Conservation (phyloP, 257 asterid species). For the Capsicum baccatum region DNA sequence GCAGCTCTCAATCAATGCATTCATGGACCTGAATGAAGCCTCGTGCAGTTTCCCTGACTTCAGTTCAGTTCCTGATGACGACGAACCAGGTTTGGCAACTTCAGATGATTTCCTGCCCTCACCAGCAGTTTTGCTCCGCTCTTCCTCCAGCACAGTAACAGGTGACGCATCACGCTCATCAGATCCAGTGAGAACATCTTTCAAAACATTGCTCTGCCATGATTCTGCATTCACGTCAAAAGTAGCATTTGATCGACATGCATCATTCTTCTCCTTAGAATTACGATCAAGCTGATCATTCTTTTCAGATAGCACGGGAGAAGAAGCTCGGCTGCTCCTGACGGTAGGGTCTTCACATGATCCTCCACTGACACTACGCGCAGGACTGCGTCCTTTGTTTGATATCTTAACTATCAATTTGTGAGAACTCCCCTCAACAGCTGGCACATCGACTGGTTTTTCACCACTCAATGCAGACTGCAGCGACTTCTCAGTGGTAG, state of each 20-base stretch:
- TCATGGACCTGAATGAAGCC: conserved; percentile 61
- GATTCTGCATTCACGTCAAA: conserved; percentile 42
- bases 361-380: conserved; percentile 43
- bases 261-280: conserved; percentile 42
- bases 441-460: conserved; percentile 37
- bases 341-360: conserved; percentile 48
- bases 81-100: conserved; percentile 32
- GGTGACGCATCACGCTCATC: conserved; percentile 46
- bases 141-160: conserved; percentile 41
- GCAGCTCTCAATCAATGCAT: conserved; percentile 70
- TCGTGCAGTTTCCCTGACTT: conserved; percentile 36
- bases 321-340: conserved; percentile 49
- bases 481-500: conserved; percentile 45
- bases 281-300: conserved; percentile 41
- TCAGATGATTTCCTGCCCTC: conserved; percentile 39
- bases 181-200: conserved; percentile 41
- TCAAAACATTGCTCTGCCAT: conserved; percentile 39
- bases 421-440: conserved; percentile 44
- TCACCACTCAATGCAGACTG: conserved; percentile 41
- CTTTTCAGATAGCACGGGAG: conserved; percentile 49
- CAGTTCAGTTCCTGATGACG: conserved; percentile 36
- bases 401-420: conserved; percentile 53
- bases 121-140: conserved; percentile 37
- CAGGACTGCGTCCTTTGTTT: conserved; percentile 44
- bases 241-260: conserved; percentile 33